phyloP scores from a whole-genome alignment of 192 early-diverging fungal genomes.

The Coemansia sp. region DNA sequence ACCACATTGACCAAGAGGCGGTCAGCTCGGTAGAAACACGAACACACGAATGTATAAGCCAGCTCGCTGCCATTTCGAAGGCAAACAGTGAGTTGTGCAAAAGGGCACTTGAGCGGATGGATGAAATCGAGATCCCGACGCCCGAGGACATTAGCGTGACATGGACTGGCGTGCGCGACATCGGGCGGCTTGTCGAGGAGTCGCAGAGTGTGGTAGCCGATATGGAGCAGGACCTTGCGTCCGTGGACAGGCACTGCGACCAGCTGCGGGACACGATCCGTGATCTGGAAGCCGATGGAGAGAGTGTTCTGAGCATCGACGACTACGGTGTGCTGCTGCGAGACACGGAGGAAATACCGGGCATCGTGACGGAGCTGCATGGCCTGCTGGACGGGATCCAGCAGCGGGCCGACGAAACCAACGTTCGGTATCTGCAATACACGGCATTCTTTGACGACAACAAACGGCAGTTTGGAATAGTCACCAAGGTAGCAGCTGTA shows the following conservation, averaged over 20 bases:
- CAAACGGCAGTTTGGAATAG: constrained; percentile 19
- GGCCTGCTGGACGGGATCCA: constrained; percentile 26
- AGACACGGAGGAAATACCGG: constrained; percentile 48
- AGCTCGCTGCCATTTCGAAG: constrained; percentile 19
- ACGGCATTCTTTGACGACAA: constrained; percentile 42
- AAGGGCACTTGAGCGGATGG: constrained; percentile 16
- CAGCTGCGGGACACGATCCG: constrained; percentile 49
- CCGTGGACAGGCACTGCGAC: constrained; percentile 49
- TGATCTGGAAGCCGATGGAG: constrained; percentile 43
- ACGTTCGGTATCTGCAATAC: constrained; percentile 45
- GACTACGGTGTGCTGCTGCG: constrained; percentile 51
- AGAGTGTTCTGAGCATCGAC: constrained; percentile 37
- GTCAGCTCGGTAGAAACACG: constrained; percentile 26
- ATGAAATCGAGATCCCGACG: constrained; percentile 15
- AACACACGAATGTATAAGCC: constrained; percentile 18
- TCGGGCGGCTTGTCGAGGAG: constrained; percentile 35
- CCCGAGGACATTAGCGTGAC: constrained; percentile 52
- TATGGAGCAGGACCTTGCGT: constrained; percentile 41
- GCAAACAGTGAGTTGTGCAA: constrained; percentile 15
- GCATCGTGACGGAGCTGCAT: constrained; percentile 40
- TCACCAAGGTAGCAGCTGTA: constrained; percentile 19
- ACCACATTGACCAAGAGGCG: constrained; percentile 55
- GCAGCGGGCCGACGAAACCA: constrained; percentile 41
- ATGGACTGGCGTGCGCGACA: constrained; percentile 38
- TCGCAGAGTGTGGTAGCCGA: constrained; percentile 27